These are phyloP conservation scores for Annulohypoxylon bovei DNA, from an alignment of 495 filamentous ascomycete species.

Conservation along the genomic window DNA sequence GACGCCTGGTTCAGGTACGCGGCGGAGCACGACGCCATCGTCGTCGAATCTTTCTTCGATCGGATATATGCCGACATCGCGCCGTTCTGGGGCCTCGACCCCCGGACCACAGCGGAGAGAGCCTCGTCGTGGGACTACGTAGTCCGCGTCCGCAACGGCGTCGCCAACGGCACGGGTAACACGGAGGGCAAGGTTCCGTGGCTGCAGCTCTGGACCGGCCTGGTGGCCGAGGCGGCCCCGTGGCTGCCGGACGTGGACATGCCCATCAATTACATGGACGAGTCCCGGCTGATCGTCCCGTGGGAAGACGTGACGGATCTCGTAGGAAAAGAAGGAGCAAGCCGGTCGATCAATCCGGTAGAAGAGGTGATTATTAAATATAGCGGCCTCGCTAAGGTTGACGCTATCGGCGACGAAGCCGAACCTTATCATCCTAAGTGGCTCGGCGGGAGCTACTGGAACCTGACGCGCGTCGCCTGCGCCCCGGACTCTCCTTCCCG, in stretches of 20 bases:
- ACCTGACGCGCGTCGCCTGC: slow-evolving; percentile 59
- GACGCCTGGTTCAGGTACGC: slow-evolving; percentile 71
- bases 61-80: slow-evolving; percentile 71
- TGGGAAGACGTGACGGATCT: slow-evolving; percentile 67
- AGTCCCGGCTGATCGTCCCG: slow-evolving; percentile 68
- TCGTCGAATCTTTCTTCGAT: slow-evolving; percentile 74
- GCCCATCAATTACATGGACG: slow-evolving; percentile 70
- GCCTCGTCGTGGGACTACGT: slow-evolving; percentile 54
- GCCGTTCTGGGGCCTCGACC: slow-evolving; percentile 71
- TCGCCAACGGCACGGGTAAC: slow-evolving; percentile 56
- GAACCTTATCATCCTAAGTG: slow-evolving; percentile 45
- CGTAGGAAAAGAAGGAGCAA: slow-evolving; percentile 58
- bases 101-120: slow-evolving; percentile 59
- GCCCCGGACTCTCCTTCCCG: slow-evolving; percentile 65
- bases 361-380: slow-evolving; percentile 43
- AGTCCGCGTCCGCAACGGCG: slow-evolving; percentile 63
- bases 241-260: slow-evolving; percentile 74
- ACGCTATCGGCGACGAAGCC: slow-evolving; percentile 36
- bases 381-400: slow-evolving; percentile 43
- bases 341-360: slow-evolving; percentile 49
- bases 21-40: slow-evolving; percentile 60
- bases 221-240: slow-evolving; percentile 61
- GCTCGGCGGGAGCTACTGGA: slow-evolving; percentile 47
- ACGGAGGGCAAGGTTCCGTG: slow-evolving; percentile 54
- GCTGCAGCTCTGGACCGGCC: slow-evolving; percentile 60